phyloP scores from a whole-genome alignment of 1,284 basidiomycete species.

The Puccinia hordei region DNA sequence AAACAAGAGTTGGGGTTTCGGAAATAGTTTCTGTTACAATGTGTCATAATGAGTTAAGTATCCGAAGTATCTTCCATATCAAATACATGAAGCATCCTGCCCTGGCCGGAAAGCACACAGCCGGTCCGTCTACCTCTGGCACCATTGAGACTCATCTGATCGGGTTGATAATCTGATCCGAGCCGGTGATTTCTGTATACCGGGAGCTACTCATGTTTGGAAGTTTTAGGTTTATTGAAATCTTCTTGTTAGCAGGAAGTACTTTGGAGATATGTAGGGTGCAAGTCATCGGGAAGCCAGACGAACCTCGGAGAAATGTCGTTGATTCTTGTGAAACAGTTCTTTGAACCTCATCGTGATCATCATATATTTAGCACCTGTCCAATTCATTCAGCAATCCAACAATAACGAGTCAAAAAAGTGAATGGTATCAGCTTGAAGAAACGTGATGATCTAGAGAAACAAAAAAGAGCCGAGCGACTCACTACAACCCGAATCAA shows the following conservation, averaged over 20 bases:
- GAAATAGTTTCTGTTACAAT: too few species aligned
- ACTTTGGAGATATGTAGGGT: neutral
- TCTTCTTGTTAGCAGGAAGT: neutral
- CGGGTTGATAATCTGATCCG: constrained; percentile 30
- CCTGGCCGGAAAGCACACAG: constrained; percentile 42
- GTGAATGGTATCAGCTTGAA: neutral
- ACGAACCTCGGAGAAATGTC: constrained; percentile 3
- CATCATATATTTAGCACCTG: constrained; percentile 23
- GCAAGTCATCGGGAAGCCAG: neutral
- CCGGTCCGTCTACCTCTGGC: constrained; percentile 25
- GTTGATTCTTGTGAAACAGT: constrained; percentile 5
- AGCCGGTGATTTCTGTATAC: constrained; percentile 36
- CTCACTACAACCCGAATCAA: constrained; percentile 31
- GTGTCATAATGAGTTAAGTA: neutral
- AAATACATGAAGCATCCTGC: constrained; percentile 46
- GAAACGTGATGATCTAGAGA: neutral
- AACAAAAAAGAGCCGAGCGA: neutral
- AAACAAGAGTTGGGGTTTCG: too few species aligned
- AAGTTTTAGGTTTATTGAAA: neutral
- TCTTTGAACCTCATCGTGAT: constrained; percentile 26
- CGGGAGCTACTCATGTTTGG: constrained; percentile 16
- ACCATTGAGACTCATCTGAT: constrained; percentile 45
- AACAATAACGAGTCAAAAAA: neutral
- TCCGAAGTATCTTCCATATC: constrained; percentile 34
- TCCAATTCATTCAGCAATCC: neutral